Conservation (phyloP, 306 rosid species). For the Begonia loranthoides region DNA sequence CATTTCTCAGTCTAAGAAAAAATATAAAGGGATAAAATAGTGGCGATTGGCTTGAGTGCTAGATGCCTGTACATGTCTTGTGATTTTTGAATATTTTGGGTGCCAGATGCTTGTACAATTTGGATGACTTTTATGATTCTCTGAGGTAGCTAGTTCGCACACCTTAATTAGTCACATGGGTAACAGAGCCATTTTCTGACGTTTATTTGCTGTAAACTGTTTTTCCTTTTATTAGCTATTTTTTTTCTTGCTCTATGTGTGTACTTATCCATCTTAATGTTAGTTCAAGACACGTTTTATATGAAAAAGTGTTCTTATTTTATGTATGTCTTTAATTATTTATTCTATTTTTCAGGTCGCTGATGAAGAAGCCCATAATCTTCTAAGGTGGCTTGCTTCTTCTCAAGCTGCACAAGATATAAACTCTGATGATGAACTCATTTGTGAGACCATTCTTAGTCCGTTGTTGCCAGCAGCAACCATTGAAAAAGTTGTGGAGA, state of each 20-base stretch:
- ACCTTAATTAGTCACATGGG: too few species aligned
- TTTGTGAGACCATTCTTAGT: constrained; percentile 55
- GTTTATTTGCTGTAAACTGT: too few species aligned
- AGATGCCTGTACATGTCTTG: too few species aligned
- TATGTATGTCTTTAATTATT: constrained; percentile 1
- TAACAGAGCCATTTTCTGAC: too few species aligned
- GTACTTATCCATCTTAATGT: background rate
- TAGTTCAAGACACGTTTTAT: background rate
- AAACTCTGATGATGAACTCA: constrained; percentile 79
- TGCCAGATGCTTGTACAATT: background rate
- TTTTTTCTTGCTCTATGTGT: background rate
- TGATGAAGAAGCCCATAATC: constrained; percentile 57
- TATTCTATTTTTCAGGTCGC: constrained; percentile 28
- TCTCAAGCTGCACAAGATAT: constrained; percentile 71
- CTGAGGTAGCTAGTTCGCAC: too few species aligned
- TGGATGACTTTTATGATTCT: background rate
- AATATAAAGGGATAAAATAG: too few species aligned
- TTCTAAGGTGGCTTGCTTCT: constrained; percentile 77
- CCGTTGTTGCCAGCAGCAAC: constrained; percentile 66
- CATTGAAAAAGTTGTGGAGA: constrained; percentile 63
- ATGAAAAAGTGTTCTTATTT: too few species aligned
- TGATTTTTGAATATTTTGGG: background rate
- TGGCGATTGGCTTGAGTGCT: too few species aligned
- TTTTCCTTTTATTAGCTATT: background rate
- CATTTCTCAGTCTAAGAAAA: too few species aligned